These are phyloP conservation scores for Colletotrichum caudatum DNA, from an alignment of 2,329 filamentous ascomycete species.

Conservation along the genomic window DNA sequence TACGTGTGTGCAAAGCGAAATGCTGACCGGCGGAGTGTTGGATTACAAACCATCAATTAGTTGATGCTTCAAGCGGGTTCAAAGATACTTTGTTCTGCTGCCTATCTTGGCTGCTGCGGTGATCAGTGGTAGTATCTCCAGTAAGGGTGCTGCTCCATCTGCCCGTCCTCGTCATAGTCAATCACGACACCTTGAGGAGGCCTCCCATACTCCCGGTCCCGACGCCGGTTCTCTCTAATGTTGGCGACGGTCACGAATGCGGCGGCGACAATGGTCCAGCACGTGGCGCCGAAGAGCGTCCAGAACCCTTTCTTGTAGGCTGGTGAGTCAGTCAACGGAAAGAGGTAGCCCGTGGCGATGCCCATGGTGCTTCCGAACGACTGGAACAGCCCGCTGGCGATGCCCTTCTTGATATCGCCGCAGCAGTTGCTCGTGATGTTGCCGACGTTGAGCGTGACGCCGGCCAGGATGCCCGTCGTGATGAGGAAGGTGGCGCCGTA, in stretches of 20 bases:
- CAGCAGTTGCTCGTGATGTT: slow-evolving; percentile 38
- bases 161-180: slow-evolving; percentile 31
- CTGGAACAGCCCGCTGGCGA: slow-evolving; percentile 28
- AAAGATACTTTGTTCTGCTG: neutral
- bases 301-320: slow-evolving; percentile 32
- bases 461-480: slow-evolving; percentile 22
- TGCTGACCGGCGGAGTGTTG: neutral
- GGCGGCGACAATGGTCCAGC: slow-evolving; percentile 29
- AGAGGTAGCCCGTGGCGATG: slow-evolving; percentile 32
- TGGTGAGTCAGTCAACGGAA: slow-evolving; percentile 26
- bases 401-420: slow-evolving; percentile 38
- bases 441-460: slow-evolving; percentile 22
- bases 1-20: no score
- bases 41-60: neutral
- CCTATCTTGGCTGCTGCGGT: neutral
- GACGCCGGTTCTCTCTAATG: slow-evolving; percentile 38
- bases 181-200: slow-evolving; percentile 21
- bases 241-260: slow-evolving; percentile 39
- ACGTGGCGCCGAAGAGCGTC: slow-evolving; percentile 33
- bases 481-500: slow-evolving; percentile 36
- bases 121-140: slow-evolving; percentile 31
- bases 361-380: slow-evolving; percentile 39
- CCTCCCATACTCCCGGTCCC: slow-evolving; percentile 39
- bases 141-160: slow-evolving; percentile 35
- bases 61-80: neutral